A percentile compares a stretch with the other conserved stretches of the same genome.
These are phyloP conservation scores for Anisodus acutangulus DNA, from an alignment of 257 asterid species.

Conservation along the genomic window DNA sequence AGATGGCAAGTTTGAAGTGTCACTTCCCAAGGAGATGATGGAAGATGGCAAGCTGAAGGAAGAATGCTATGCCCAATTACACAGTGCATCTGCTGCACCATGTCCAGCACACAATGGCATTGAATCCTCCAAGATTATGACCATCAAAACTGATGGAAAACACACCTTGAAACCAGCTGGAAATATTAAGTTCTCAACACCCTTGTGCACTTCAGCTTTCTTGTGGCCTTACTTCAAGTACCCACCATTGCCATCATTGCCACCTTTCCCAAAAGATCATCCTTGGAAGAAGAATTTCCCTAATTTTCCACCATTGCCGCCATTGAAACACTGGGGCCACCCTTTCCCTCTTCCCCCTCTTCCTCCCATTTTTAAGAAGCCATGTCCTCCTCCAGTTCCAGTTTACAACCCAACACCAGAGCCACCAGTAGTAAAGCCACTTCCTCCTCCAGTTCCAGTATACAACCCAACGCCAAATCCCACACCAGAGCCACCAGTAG, in stretches of 20 bases:
- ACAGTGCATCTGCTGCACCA: slow-evolving; percentile 64
- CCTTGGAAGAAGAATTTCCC: slow-evolving; percentile 39
- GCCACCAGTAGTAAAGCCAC: slow-evolving; percentile 33
- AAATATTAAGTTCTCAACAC: slow-evolving; percentile 63
- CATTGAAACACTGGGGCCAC: slow-evolving; percentile 41
- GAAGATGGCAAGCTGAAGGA: slow-evolving; percentile 57
- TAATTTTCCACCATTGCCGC: slow-evolving; percentile 54
- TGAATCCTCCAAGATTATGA: slow-evolving; percentile 60
- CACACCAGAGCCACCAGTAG: background rate
- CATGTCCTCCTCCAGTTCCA: slow-evolving; percentile 44
- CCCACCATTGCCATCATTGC: slow-evolving; percentile 61
- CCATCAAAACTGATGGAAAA: slow-evolving; percentile 46
- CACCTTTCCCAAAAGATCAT: slow-evolving; percentile 46
- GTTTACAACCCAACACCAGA: slow-evolving; percentile 33
- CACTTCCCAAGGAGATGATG: slow-evolving; percentile 52
- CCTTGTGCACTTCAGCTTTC: slow-evolving; percentile 75
- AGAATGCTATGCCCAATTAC: slow-evolving; percentile 86
- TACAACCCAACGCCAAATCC: slow-evolving; percentile 34
- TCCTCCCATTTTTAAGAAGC: slow-evolving; percentile 40
- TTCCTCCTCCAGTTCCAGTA: slow-evolving; percentile 21
- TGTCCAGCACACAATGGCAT: slow-evolving; percentile 72
- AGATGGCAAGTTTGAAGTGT: slow-evolving; percentile 69
- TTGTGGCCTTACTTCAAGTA: slow-evolving; percentile 64
- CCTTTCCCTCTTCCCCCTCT: slow-evolving; percentile 42
- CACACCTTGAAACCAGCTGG: slow-evolving; percentile 52